Evolutionary conservation across 176 grass and related monocot genomes (phyloP), one percentile per base, ranked within the genome.

Genomic region (Avena sativa): DNA sequence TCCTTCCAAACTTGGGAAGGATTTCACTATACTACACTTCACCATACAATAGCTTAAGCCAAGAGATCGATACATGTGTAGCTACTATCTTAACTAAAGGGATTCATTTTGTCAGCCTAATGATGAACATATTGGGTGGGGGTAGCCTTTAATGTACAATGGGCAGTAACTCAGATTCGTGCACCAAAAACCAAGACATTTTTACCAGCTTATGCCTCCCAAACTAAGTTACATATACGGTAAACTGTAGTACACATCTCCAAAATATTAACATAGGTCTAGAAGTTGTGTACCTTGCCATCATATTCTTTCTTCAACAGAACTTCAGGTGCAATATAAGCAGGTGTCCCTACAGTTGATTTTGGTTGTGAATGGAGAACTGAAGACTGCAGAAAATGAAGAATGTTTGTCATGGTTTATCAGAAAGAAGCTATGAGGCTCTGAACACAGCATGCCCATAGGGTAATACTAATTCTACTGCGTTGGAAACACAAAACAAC

Each of bases 311-410:
- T 95, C 81, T 95, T 95, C 59, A 88, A 77, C 46, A 95, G 83
- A 88, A 95, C 90, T 95, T 95, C 93, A 79, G 93, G 93, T 59
- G 93, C 93, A 81, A 95, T 95, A 83, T 95, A 95, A 74, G 93
- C 93, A 74, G 90, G 93, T 72, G 90, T 95, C 74, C 93, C 93
- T 65, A 95, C 93, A 82, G 93, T 95, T 72, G 93, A 95, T 74
- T 95, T 95, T 88, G 93, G 93, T 84, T 90, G 93, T 48, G 93
- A 95, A 86, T 95, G 93, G 28, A 95, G 90, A 90, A 95, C 90
- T 56, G 90, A 92, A 63, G 93, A 95, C 93, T 95, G 93, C 76
- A 88, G 52, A 90, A 76, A 78, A 82, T 49, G 13, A 62, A 84
- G n/a, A 38, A 71, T 53, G 10, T 15, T 44, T 56, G 17, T 78